Conservation (phyloP, 140 eudicot genomes). For the Flaveria floridana region DNA sequence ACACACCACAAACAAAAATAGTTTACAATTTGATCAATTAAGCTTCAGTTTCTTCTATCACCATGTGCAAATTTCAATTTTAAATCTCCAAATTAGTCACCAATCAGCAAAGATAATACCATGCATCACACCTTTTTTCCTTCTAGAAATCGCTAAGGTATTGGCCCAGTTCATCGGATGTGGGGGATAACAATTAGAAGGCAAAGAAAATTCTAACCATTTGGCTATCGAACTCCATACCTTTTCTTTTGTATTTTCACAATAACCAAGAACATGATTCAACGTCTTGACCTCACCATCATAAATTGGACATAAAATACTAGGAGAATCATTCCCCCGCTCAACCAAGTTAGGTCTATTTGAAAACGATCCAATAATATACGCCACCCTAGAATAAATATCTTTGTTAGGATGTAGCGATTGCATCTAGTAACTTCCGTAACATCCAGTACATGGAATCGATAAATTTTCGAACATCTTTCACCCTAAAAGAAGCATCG, state of each 20-base stretch:
- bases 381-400: too few species aligned
- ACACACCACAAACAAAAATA: too few species aligned
- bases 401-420: background rate
- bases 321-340: background rate
- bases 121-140: too few species aligned
- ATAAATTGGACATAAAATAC: background rate
- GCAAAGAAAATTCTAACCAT: background rate
- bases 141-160: too few species aligned
- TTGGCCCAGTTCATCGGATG: too few species aligned
- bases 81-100: too few species aligned
- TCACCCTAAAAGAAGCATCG: background rate
- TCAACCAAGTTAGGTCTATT: background rate
- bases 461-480: too few species aligned
- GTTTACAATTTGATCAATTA: too few species aligned
- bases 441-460: background rate
- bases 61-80: too few species aligned
- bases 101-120: too few species aligned
- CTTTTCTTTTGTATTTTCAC: background rate
- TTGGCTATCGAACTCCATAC: background rate
- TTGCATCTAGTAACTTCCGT: background rate
- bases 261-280: background rate
- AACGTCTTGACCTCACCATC: background rate
- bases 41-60: too few species aligned
- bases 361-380: background rate
- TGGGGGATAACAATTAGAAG: too few species aligned